These are phyloP conservation scores for Purpureocillium takamizusanense DNA, from an alignment of 2,329 filamentous ascomycete species.

Conservation along the genomic window DNA sequence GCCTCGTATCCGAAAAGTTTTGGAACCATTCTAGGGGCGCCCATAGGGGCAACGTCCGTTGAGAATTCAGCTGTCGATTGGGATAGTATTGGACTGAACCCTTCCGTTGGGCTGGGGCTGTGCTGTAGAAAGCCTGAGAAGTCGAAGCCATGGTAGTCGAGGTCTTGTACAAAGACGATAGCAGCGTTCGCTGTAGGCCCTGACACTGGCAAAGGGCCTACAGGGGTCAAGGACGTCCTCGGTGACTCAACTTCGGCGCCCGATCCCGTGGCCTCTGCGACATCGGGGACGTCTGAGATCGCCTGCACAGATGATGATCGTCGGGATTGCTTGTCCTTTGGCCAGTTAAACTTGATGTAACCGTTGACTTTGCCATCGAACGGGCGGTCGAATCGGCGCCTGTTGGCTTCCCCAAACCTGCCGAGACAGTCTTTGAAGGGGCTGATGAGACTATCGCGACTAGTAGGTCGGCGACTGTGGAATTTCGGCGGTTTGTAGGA, in stretches of 20 bases:
- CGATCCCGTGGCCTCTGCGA: slow-evolving; percentile 1
- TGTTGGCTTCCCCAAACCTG: slow-evolving; percentile 13
- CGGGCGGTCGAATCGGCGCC: slow-evolving; percentile 19
- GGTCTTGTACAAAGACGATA: not conserved
- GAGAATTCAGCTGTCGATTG: not conserved
- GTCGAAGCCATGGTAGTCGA: not conserved
- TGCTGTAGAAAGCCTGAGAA: slow-evolving; percentile 1
- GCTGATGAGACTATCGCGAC: slow-evolving; percentile 12
- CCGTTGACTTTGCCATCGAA: slow-evolving; percentile 25
- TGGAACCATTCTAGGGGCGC: slow-evolving; percentile 12
- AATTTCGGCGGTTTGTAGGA: not conserved
- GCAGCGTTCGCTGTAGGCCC: not conserved
- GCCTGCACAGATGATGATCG: not conserved
- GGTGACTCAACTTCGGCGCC: not conserved
- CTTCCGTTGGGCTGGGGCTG: too few relatives aligned
- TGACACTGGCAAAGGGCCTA: not conserved
- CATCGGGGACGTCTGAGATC: not conserved
- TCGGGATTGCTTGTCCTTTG: slow-evolving; percentile 6
- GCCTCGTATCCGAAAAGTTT: slow-evolving; percentile 16
- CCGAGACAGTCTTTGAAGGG: slow-evolving; percentile 23
- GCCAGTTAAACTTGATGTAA: slow-evolving; percentile 29
- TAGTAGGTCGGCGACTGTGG: slow-evolving; percentile 4
- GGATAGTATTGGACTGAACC: not conserved
- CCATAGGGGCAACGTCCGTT: slow-evolving; percentile 3
- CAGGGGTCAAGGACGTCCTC: not conserved